A percentile compares a stretch with the other conserved stretches of the same genome.
Conservation (phyloP, 2,329 filamentous ascomycete species). For the Diaporthe citrichinensis region DNA sequence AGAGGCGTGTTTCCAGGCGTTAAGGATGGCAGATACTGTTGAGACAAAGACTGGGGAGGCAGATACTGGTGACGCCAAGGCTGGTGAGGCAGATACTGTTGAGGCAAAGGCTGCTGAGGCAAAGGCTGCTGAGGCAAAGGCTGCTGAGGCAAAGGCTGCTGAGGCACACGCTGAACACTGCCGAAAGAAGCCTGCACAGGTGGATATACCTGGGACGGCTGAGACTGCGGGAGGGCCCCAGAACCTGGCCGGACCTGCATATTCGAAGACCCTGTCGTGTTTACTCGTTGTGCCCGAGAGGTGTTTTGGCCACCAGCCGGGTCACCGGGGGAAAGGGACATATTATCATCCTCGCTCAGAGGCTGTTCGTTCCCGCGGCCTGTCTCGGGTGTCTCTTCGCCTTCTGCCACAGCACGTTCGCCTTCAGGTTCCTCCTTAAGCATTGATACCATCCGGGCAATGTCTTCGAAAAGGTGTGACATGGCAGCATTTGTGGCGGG, state of each 20-base stretch:
- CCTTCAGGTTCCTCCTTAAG: background rate
- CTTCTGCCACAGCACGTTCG: background rate
- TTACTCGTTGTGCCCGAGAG: background rate
- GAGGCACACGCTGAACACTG: background rate
- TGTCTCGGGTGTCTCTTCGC: background rate
- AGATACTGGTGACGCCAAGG: background rate
- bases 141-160: background rate
- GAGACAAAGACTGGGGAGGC: background rate
- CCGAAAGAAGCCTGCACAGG: background rate
- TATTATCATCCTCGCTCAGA: constrained; percentile 18
- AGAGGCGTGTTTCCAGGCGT: background rate
- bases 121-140: background rate
- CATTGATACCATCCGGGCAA: background rate
- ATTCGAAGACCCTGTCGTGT: background rate
- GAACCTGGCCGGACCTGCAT: background rate
- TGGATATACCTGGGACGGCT: background rate
- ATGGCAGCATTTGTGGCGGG: background rate
- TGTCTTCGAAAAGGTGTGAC: background rate
- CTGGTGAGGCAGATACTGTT: background rate
- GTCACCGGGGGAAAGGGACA: background rate
- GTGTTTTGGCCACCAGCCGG: background rate
- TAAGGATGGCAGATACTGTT: background rate
- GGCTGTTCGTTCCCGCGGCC: background rate
- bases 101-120: background rate
- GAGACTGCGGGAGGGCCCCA: too few relatives aligned